These are phyloP conservation scores for Cladophialophora yegresii DNA, from an alignment of 2,329 filamentous ascomycete species.

Conservation along the genomic window DNA sequence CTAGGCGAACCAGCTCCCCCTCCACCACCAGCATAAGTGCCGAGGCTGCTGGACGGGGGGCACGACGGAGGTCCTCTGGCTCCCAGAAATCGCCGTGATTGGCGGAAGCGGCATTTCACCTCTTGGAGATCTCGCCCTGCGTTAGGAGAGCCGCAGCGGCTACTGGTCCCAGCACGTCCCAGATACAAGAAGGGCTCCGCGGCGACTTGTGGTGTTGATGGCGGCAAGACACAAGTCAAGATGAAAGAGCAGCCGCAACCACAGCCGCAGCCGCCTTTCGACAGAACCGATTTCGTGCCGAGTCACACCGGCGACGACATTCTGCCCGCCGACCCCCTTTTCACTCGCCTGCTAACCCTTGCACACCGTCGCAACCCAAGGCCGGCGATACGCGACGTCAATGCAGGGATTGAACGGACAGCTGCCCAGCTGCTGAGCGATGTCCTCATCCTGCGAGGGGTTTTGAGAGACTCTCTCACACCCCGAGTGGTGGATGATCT, in stretches of 20 bases:
- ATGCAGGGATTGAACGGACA: constrained; percentile 40
- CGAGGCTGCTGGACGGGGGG: constrained; percentile 12
- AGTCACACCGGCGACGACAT: constrained; percentile 39
- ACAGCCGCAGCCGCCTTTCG: constrained; percentile 21
- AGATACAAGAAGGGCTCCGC: background rate
- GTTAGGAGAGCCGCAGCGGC: background rate
- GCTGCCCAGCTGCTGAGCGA: constrained; percentile 42
- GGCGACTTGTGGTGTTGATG: background rate
- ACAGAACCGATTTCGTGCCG: constrained; percentile 39
- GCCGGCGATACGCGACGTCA: constrained; percentile 41
- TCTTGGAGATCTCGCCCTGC: background rate
- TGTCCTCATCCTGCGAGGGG: constrained; percentile 38
- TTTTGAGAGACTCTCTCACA: constrained; percentile 31
- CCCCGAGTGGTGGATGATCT: constrained; percentile 35
- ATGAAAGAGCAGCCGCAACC: constrained; percentile 21
- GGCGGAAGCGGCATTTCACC: constrained; percentile 10
- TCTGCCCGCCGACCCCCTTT: constrained; percentile 41
- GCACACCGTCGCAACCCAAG: constrained; percentile 37
- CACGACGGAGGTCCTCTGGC: background rate
- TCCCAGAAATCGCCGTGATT: constrained; percentile 19
- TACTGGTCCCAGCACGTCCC: background rate
- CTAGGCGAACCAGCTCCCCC: background rate
- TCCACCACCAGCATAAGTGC: constrained; percentile 16
- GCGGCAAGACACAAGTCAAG: background rate
- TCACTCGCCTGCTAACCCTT: constrained; percentile 41